A percentile compares a stretch with the other conserved stretches of the same genome.
These are phyloP conservation scores for Spinellus fusiger DNA, from an alignment of 192 early-diverging fungal genomes.

Conservation along the genomic window DNA sequence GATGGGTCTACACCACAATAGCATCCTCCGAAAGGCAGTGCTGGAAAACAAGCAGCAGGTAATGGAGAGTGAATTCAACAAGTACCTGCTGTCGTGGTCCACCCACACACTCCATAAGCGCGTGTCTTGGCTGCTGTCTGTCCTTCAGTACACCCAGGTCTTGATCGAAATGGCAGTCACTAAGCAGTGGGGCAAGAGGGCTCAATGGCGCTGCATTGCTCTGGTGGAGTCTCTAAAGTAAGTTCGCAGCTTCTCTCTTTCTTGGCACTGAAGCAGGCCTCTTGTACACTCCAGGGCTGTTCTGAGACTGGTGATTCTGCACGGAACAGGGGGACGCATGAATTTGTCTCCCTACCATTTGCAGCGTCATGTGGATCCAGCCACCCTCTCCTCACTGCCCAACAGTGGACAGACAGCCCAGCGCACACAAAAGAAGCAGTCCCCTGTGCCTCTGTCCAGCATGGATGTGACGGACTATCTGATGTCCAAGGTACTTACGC, in stretches of 20 bases:
- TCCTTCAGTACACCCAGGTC: slow-evolving; percentile 43
- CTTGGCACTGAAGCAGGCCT: background rate
- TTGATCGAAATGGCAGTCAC: slow-evolving; percentile 31
- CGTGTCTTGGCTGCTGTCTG: slow-evolving; percentile 57
- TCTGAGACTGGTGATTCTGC: slow-evolving; percentile 46
- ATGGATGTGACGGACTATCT: slow-evolving; percentile 48
- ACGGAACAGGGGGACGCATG: slow-evolving; percentile 49
- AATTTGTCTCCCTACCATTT: slow-evolving; percentile 51
- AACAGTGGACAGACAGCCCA: slow-evolving; percentile 31
- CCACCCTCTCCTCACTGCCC: too few relatives aligned
- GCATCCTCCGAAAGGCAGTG: slow-evolving; percentile 56
- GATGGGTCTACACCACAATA: slow-evolving; percentile 83
- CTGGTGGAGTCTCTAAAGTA: slow-evolving; percentile 29
- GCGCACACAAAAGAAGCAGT: slow-evolving; percentile 18
- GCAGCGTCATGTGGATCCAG: slow-evolving; percentile 64
- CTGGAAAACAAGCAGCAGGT: slow-evolving; percentile 26
- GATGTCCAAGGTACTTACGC: slow-evolving; percentile 46
- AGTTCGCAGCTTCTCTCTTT: background rate
- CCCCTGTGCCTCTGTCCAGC: slow-evolving; percentile 5
- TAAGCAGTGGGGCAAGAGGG: slow-evolving; percentile 15
- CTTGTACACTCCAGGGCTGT: slow-evolving; percentile 27
- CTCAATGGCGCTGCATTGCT: slow-evolving; percentile 20
- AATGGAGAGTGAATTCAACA: slow-evolving; percentile 51
- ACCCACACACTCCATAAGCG: slow-evolving; percentile 18
- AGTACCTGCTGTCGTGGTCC: slow-evolving; percentile 64